Percentiles rank a stretch among this genome's conserved stretches.
Conservation (phyloP, 1,284 basidiomycete species). For the Marasmius sp. region DNA sequence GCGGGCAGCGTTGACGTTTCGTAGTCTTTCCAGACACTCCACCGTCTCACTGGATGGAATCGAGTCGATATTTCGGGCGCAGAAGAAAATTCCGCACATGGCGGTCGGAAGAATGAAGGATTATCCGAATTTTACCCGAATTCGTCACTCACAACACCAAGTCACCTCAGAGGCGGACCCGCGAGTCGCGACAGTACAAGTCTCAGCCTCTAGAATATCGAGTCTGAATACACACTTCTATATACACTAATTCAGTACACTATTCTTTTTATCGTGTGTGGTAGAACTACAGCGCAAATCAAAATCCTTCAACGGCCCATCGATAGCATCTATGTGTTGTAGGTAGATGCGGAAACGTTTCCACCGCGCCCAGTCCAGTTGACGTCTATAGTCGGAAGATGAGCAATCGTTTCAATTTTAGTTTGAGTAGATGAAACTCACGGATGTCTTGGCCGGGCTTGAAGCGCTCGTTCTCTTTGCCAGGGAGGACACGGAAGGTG, state of each 20-base stretch:
- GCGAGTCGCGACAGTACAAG: neutral
- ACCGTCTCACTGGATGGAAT: neutral
- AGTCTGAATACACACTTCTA: constrained; percentile 1
- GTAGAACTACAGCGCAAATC: neutral
- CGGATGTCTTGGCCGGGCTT: constrained; percentile 86
- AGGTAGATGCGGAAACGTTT: constrained; percentile 89
- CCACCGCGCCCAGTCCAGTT: constrained; percentile 96
- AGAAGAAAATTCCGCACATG: constrained; percentile 59
- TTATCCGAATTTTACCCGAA: neutral
- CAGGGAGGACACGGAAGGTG: constrained; percentile 90
- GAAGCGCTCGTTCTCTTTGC: constrained; percentile 84
- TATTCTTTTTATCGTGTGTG: neutral
- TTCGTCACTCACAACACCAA: no score
- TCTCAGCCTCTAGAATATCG: neutral
- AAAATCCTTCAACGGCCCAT: neutral
- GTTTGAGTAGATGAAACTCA: constrained; percentile 39
- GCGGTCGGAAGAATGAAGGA: neutral
- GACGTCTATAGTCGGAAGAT: constrained; percentile 51
- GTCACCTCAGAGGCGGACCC: neutral
- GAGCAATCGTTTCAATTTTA: constrained; percentile 5
- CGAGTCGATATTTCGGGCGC: constrained; percentile 16
- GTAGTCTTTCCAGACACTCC: constrained; percentile 17
- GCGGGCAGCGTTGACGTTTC: constrained; percentile 44
- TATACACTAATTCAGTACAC: constrained; percentile 4
- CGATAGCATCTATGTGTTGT: constrained; percentile 70